Evolutionary conservation across 371 early-diverging fungal genomes (phyloP).

Genomic region (Mucor piriformis): DNA sequence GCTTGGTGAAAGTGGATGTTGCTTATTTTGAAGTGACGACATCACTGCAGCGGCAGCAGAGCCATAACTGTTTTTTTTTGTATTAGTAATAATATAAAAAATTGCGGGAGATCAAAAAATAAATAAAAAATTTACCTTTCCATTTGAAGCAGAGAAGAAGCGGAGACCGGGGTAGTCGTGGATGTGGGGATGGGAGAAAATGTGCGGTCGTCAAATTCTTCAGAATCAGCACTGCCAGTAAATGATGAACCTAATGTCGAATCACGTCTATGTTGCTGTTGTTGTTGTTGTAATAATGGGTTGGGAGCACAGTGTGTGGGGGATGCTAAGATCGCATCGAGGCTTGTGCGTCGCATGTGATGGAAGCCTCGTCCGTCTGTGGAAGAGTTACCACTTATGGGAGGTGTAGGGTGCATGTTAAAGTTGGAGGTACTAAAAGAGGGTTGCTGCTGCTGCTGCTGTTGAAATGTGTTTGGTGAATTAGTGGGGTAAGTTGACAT

Average conservation of each 20-base stretch:
- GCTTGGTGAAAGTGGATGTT: constrained; percentile 20
- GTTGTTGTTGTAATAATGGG: constrained; percentile 21
- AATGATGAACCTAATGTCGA: constrained; percentile 30
- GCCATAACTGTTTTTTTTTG: constrained; percentile 6
- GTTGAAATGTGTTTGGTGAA: not conserved
- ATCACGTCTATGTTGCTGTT: constrained; percentile 25
- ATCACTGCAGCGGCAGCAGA: constrained; percentile 22
- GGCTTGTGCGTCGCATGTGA: constrained; percentile 34
- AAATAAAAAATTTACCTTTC: constrained; percentile 28
- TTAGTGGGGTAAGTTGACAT: not conserved
- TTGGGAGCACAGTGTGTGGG: constrained; percentile 25
- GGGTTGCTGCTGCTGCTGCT: constrained; percentile 7
- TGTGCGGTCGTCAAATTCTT: constrained; percentile 23
- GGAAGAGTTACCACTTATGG: constrained; percentile 24
- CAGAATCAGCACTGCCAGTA: constrained; percentile 31
- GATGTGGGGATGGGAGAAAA: constrained; percentile 26
- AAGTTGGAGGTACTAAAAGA: not conserved
- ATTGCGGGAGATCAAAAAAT: not conserved
- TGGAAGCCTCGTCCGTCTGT: constrained; percentile 19
- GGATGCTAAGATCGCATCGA: constrained; percentile 37
- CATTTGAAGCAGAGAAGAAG: constrained; percentile 30
- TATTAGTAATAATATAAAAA: constrained; percentile 6
- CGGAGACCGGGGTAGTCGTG: constrained; percentile 28
- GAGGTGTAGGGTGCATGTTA: constrained; percentile 29
- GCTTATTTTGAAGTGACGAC: constrained; percentile 24